Evolutionary conservation across 1,284 basidiomycete genomes (phyloP).

Genomic region (Inonotus hispidus): DNA sequence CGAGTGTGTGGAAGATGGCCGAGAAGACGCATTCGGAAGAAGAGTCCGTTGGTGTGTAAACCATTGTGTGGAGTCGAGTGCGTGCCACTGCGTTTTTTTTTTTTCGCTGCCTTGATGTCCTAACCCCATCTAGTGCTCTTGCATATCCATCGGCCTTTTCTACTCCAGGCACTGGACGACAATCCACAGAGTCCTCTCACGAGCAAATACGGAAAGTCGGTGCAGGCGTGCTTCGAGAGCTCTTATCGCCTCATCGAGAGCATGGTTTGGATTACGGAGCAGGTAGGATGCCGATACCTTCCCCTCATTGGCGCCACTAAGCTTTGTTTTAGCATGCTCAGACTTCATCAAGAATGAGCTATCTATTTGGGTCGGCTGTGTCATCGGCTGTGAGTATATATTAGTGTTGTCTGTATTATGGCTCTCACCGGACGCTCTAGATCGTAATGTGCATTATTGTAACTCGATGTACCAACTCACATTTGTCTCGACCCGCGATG

Average conservation of each 20-base stretch:
- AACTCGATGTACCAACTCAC: conserved; percentile 51
- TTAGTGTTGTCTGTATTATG: background rate
- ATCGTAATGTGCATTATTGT: conserved; percentile 65
- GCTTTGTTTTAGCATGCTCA: conserved; percentile 1
- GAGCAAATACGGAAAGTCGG: conserved; percentile 61
- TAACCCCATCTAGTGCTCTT: conserved; percentile 45
- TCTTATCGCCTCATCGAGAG: conserved; percentile 57
- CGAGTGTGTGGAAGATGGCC: conserved; percentile 23
- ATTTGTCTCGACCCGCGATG: conserved; percentile 47
- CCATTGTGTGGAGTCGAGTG: conserved; percentile 54
- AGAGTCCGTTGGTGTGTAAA: conserved; percentile 43
- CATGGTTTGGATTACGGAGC: conserved; percentile 37
- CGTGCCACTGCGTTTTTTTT: conserved; percentile 23
- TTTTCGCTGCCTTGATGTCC: no score
- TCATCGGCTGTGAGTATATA: conserved; percentile 41
- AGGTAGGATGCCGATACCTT: conserved; percentile 12
- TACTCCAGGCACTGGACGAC: conserved; percentile 59
- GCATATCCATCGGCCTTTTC: conserved; percentile 63
- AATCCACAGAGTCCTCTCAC: conserved; percentile 48
- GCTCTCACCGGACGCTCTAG: conserved; percentile 30
- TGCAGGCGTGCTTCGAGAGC: conserved; percentile 64
- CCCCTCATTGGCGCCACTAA: background rate
- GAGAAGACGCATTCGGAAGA: conserved; percentile 21
- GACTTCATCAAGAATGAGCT: conserved; percentile 41
- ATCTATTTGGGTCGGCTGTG: conserved; percentile 59